These are phyloP conservation scores for Primulina huaijiensis DNA, from an alignment of 257 asterid genomes.

Conservation along the genomic window DNA sequence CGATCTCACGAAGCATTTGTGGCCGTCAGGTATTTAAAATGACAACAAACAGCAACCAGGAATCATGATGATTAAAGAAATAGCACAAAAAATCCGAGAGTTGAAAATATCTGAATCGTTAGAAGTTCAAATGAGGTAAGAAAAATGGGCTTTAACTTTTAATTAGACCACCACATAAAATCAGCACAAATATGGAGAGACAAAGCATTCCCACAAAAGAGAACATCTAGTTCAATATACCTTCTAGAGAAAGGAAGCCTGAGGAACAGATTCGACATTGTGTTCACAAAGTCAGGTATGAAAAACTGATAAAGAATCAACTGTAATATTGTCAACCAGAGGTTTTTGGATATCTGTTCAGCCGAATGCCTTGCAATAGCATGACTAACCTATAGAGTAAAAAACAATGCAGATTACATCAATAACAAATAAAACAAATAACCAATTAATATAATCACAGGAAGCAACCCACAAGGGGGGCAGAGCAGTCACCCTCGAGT, in stretches of 20 bases:
- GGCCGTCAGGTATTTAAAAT: background rate
- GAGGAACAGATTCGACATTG: conserved; percentile 70
- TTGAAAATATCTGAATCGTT: background rate
- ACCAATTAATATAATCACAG: background rate
- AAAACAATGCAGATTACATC: conserved; percentile 18
- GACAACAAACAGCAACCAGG: background rate
- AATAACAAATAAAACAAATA: conserved; percentile 17
- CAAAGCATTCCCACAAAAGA: background rate
- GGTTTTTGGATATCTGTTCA: conserved; percentile 74
- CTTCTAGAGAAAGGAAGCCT: conserved; percentile 94
- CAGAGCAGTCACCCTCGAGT: background rate
- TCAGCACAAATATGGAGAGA: background rate
- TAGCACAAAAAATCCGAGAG: background rate
- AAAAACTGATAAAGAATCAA: conserved; percentile 74
- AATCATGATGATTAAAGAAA: background rate
- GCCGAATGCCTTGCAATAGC: conserved; percentile 91
- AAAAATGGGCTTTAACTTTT: background rate
- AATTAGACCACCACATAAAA: background rate
- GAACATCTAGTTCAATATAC: conserved; percentile 32
- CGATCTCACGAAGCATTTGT: background rate
- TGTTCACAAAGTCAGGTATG: conserved; percentile 78
- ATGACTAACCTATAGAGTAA: conserved; percentile 69
- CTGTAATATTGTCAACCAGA: conserved; percentile 79
- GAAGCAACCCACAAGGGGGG: background rate
- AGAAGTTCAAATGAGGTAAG: background rate